Conservation (phyloP, 225 moss, liverwort and hornwort species). For the Physcomitrellopsis africana region DNA sequence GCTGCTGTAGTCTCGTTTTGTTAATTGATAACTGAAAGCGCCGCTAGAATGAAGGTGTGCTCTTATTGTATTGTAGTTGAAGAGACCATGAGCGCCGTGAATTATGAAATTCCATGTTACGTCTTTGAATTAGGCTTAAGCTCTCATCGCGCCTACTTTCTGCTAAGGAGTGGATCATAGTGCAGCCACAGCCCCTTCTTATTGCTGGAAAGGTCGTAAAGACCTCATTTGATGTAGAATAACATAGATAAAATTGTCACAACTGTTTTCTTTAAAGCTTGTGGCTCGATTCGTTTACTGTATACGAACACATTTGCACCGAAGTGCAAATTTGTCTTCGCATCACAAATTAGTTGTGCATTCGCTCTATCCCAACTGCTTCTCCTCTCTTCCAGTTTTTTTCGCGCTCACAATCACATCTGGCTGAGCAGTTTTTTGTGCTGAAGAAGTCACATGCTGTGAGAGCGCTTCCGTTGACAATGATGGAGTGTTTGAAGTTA, state of each 20-base stretch:
- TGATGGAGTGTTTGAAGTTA: no score
- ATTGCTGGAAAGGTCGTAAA: background rate
- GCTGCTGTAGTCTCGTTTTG: background rate
- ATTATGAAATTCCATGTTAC: background rate
- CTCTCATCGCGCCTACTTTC: background rate
- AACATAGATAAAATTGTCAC: no score
- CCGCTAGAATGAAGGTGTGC: background rate
- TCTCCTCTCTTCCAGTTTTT: no score
- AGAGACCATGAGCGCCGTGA: background rate
- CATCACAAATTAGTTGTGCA: no score
- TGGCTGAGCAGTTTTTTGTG: no score
- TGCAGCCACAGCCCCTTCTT: slow-evolving; percentile 13
- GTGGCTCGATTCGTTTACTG: background rate
- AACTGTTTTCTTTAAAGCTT: background rate
- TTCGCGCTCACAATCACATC: no score
- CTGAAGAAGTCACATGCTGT: no score
- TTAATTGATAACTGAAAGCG: background rate
- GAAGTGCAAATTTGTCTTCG: no score
- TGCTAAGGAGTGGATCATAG: background rate
- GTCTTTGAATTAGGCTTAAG: background rate
- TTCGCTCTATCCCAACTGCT: no score
- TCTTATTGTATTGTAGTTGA: slow-evolving; percentile 4
- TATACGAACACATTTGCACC: no score
- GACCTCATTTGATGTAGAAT: background rate
- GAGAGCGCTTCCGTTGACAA: no score